Percentiles rank a stretch among this genome's conserved stretches.
Conservation (phyloP, 148 eudicot genomes). For the Fagopyrum tataricum region DNA sequence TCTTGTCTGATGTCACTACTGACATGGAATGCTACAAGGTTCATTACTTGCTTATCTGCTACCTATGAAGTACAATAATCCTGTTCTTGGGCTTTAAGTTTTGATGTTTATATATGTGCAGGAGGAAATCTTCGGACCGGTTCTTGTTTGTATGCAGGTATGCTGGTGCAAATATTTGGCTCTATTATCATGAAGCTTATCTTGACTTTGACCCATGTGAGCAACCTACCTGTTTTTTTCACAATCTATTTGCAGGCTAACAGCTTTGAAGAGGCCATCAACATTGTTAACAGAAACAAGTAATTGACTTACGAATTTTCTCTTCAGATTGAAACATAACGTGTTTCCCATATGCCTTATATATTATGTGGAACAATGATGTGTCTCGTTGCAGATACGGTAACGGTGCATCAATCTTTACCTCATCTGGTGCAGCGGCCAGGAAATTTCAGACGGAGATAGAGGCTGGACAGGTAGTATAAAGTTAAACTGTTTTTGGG, state of each 20-base stretch:
- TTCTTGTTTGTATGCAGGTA: conserved; percentile 96
- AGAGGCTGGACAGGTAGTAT: conserved; percentile 89
- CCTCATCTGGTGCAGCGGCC: conserved; percentile 88
- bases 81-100: neutral
- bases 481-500: neutral
- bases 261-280: conserved; percentile 90
- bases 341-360: neutral
- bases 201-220: neutral
- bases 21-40: conserved; percentile 99
- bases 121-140: conserved; percentile 99
- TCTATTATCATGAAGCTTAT: neutral
- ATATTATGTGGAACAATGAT: neutral
- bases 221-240: neutral
- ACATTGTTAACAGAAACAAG: conserved; percentile 78
- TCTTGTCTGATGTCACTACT: conserved; percentile 72
- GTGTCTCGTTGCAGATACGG: conserved; percentile 52
- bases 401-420: conserved; percentile 91
- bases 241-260: conserved; percentile 50
- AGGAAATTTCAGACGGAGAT: conserved; percentile 94
- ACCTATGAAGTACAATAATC: neutral
- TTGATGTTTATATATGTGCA: conserved; percentile 21
- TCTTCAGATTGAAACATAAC: neutral
- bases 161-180: conserved; percentile 3
- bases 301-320: conserved; percentile 20
- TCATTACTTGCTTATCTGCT: conserved; percentile 1